Evolutionary conservation across 768 basidiomycete species (phyloP), one percentile per base, ranked within the genome.

Genomic region (Termitomyces sp.): DNA sequence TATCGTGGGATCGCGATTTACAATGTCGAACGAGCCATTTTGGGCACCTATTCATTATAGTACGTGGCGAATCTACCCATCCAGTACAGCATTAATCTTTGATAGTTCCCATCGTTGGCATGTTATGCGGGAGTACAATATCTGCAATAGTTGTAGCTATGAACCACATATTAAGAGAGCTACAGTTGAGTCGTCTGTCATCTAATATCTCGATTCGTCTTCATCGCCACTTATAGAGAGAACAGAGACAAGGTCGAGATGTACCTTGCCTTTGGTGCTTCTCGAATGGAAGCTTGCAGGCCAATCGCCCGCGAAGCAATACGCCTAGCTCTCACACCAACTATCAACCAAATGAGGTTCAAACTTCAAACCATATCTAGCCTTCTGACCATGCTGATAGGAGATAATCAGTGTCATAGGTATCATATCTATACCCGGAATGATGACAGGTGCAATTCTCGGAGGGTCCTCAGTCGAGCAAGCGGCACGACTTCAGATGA

Each of bases 401-500:
- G 9, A 35, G 25, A 34, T 5, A 53, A n/a, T n/a, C n/a, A 90
- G 87, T 65, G 85, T 90, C 45, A 75, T 87, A 7, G 87, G 89
- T 6, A 85, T 89, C 54, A 87, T 90, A 53, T 74, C 87, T 16
- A 90, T 89, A 53, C 88, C 89, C 1, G 91, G 92, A 2, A 93
- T 92, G 90, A 92, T 94, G 90, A 92, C 90, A 0, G 93, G 93
- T 61, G 90, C 93, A 4, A 87, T 95, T 59, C 83, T 95, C 14
- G 93, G 90, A 10, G 92, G 92, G 0, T 82, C 89, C 8, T 86
- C 87, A 27, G 89, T 95, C 43, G 79, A 90, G 19, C 90, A 92
- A 70, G 93, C 93, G 0, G 90, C 90, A 1, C 83, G 85, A 48
- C 73, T 95, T 19, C 93, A 95, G 65, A 93, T 94, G 87, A 85